These are phyloP conservation scores for Chamaenerion angustifolium DNA, from an alignment of 345 rosid genomes.

Conservation along the genomic window DNA sequence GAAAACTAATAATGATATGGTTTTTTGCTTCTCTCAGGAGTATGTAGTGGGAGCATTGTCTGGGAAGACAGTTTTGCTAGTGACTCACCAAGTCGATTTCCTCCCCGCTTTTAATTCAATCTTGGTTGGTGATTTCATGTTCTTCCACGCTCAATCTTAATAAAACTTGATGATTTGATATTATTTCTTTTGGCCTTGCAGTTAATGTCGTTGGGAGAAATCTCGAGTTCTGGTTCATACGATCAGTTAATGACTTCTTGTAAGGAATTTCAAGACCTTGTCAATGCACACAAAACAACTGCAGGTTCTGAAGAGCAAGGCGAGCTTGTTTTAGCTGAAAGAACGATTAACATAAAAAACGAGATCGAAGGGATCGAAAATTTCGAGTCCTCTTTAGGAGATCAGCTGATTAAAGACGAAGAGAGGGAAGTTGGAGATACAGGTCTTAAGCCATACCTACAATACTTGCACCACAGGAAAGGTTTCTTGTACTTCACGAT, in stretches of 20 bases:
- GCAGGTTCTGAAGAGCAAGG: slow-evolving; percentile 9
- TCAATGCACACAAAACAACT: slow-evolving; percentile 26
- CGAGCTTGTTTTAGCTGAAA: not conserved
- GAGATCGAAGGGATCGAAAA: slow-evolving; percentile 15
- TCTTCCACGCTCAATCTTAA: not conserved
- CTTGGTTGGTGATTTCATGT: slow-evolving; percentile 17
- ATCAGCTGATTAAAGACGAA: slow-evolving; percentile 38
- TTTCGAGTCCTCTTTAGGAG: slow-evolving; percentile 7
- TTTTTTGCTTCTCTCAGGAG: slow-evolving; percentile 22
- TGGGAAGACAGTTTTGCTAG: slow-evolving; percentile 37
- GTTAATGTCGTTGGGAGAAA: slow-evolving; percentile 37
- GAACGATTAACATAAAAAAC: slow-evolving; percentile 6
- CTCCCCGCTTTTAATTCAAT: slow-evolving; percentile 32
- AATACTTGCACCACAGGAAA: slow-evolving; percentile 22
- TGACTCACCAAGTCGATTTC: slow-evolving; percentile 49
- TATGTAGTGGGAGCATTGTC: slow-evolving; percentile 31
- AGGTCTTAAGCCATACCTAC: slow-evolving; percentile 39
- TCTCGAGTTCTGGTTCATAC: slow-evolving; percentile 21
- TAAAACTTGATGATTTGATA: not conserved
- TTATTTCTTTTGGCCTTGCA: slow-evolving; percentile 9
- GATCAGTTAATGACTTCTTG: slow-evolving; percentile 24
- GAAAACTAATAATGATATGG: not conserved
- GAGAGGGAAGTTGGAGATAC: slow-evolving; percentile 38
- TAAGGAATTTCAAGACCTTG: slow-evolving; percentile 35
- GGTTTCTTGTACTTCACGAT: slow-evolving; percentile 19